Base-by-base conservation (phyloP, 805 yeast genomes). In the Metschnikowia santaceciliae region DNA sequence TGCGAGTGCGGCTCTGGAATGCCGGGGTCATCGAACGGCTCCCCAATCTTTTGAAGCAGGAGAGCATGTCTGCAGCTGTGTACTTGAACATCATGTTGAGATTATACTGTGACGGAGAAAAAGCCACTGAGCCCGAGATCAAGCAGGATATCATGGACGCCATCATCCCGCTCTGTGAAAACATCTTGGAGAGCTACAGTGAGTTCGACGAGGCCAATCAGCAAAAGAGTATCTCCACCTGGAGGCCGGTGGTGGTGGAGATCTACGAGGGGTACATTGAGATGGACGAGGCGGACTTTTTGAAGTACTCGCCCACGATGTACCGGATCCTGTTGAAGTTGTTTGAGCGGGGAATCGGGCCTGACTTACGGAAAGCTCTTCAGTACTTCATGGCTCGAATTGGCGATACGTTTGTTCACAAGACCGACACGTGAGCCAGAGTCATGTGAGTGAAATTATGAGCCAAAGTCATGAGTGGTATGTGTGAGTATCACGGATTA, bases 231-330 rank as follows among this genome's bases (percentile, higher is more conserved):
- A 82, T 92, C 41, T 76, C 80, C 15, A 84, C 95, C 3, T 86
- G 97, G 95, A 78, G 87, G 60, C 97, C 98, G 0, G 97, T 94
- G 17, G 90, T 92, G 37, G 86, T 88, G 33, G 96, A 88, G 64
- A 86, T 94, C 22, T 72, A 86, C 55, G 90, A 87, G 64, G 97
- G 96, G 2, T 86, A 84, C 61, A 80, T 82, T 43, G 88, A 84
- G 61, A 77, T 94, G 57, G 88, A 86, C 59, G 88, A 83, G 46
- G 80, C 71, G 1, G 96, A 90, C 65, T 90, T 89, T 65, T 64
- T 65, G 34, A 66, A 66, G 47, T 75, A 80, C 60, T 77, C 87
- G 58, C 82, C 89, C 0, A 73, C 66, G 17, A 78, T 86, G 71
- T 87, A 85, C 66, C 76, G 74, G 33, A 70, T 82, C 46, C 81